Conservation (phyloP, 495 filamentous ascomycete genomes). For the Durotheca rogersii region DNA sequence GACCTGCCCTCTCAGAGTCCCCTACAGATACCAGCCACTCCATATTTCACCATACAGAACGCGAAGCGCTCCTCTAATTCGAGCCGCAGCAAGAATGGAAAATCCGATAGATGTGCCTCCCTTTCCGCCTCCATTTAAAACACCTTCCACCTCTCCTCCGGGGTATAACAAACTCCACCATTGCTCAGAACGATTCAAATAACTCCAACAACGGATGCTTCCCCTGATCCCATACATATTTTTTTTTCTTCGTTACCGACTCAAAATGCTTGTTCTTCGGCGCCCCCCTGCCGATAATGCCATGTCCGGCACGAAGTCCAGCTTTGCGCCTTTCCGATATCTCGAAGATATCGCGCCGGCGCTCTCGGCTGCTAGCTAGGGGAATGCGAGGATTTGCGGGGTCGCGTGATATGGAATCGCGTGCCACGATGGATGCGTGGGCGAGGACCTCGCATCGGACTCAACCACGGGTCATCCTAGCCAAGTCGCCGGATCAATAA, state of each 20-base stretch:
- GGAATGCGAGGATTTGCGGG: slow-evolving; percentile 9
- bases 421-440: background rate
- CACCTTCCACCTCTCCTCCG: slow-evolving; percentile 2
- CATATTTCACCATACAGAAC: background rate
- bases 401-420: slow-evolving; percentile 1
- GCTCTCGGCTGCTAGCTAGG: background rate
- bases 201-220: slow-evolving; percentile 30
- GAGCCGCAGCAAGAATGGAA: background rate
- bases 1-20: background rate
- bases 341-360: slow-evolving; percentile 16
- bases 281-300: slow-evolving; percentile 5
- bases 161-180: slow-evolving; percentile 34
- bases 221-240: slow-evolving; percentile 18
- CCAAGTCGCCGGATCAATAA: background rate
- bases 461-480: background rate
- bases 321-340: slow-evolving; percentile 29
- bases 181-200: slow-evolving; percentile 15
- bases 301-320: slow-evolving; percentile 16
- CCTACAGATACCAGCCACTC: background rate
- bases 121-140: background rate
- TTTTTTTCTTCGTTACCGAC: slow-evolving; percentile 10
- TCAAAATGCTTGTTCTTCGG: slow-evolving; percentile 19
- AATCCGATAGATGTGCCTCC: background rate
- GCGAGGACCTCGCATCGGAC: background rate
- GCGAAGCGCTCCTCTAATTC: background rate